phyloP scores from a whole-genome alignment of 148 eudicot genomes.

The Fagopyrum homotropicum region DNA sequence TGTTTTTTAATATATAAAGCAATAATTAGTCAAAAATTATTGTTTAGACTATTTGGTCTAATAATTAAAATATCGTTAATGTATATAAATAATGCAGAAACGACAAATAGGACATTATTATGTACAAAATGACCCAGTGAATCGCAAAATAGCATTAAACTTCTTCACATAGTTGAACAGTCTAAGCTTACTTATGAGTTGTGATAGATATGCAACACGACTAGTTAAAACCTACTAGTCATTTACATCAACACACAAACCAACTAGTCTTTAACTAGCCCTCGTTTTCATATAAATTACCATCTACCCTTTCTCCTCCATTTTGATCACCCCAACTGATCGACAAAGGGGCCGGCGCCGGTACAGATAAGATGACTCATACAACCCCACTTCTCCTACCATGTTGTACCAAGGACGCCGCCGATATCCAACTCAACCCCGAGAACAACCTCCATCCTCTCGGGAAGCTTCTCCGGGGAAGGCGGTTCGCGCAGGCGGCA shows the following conservation, averaged over 20 bases:
- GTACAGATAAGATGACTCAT: background rate
- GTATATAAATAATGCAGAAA: too few relatives aligned
- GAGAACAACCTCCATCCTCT: background rate
- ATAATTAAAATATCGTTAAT: too few relatives aligned
- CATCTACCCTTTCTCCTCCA: background rate
- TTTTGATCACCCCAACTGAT: background rate
- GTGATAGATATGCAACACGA: background rate
- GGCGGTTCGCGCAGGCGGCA: constrained; percentile 1
- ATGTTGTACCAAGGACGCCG: constrained; percentile 1
- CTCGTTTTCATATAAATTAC: background rate
- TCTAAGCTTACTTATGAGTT: background rate
- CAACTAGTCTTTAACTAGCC: background rate
- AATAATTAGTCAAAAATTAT: too few relatives aligned
- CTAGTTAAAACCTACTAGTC: constrained; percentile 9
- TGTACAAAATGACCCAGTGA: too few relatives aligned
- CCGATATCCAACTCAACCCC: background rate
- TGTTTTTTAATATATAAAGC: too few relatives aligned
- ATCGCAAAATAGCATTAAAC: too few relatives aligned
- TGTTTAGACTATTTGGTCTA: too few relatives aligned
- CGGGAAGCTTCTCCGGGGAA: constrained; percentile 6
- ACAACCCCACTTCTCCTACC: constrained; percentile 4
- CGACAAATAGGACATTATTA: too few relatives aligned
- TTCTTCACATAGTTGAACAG: background rate
- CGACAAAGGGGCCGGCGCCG: background rate
- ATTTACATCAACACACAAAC: background rate